A percentile compares a stretch with the other conserved stretches of the same genome.
These are phyloP conservation scores for Tetraselmis striata DNA, from an alignment of 139 green algal species.

Conservation along the genomic window DNA sequence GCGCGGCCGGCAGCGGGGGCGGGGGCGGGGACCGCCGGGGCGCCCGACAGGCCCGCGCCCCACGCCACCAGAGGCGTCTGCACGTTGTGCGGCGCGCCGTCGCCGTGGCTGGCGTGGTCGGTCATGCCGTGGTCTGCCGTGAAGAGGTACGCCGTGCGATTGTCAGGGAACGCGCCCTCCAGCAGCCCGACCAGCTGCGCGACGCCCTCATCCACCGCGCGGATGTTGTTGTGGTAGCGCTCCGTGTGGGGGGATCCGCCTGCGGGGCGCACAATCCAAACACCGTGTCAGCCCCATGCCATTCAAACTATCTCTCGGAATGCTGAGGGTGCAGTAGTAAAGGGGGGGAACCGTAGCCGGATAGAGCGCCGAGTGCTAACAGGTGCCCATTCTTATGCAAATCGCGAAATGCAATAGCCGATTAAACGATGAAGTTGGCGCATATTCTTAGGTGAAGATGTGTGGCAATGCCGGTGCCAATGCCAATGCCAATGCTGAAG, in stretches of 20 bases:
- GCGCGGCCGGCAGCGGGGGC: not conserved
- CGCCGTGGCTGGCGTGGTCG: slow-evolving; percentile 30
- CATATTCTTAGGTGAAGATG: too few relatives aligned
- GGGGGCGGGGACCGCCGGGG: not conserved
- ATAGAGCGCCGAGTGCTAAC: too few relatives aligned
- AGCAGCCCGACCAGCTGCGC: slow-evolving; percentile 6
- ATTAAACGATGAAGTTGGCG: too few relatives aligned
- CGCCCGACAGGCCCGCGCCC: slow-evolving; percentile 19
- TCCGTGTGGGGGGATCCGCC: slow-evolving; percentile 9
- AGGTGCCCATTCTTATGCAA: too few relatives aligned
- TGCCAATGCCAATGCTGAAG: too few relatives aligned
- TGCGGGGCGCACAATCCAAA: not conserved
- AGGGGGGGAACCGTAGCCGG: too few relatives aligned
- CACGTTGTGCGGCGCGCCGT: slow-evolving; percentile 23
- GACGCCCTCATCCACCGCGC: slow-evolving; percentile 21
- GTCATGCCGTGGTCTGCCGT: slow-evolving; percentile 39
- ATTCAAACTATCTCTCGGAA: too few relatives aligned
- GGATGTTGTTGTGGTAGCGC: slow-evolving; percentile 28
- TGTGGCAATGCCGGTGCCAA: too few relatives aligned
- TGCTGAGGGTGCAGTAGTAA: too few relatives aligned
- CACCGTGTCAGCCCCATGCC: too few relatives aligned
- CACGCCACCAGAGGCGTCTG: slow-evolving; percentile 28
- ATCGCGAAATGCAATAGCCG: too few relatives aligned
- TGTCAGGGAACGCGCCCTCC: slow-evolving; percentile 17
- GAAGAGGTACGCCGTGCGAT: slow-evolving; percentile 24